These are phyloP conservation scores for Brassica carinata DNA, from an alignment of 345 rosid species.

Conservation along the genomic window DNA sequence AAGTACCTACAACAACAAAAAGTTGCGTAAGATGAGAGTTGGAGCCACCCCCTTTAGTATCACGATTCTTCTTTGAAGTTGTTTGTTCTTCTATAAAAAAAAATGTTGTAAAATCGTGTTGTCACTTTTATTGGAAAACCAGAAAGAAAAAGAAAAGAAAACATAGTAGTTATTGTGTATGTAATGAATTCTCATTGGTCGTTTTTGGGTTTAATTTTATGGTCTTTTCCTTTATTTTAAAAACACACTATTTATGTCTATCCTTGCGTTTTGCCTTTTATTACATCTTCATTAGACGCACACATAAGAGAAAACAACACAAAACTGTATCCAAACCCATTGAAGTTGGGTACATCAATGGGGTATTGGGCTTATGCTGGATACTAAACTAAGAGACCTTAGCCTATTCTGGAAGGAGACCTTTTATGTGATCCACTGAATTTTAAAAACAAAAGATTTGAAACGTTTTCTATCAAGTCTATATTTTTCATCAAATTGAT, in stretches of 20 bases:
- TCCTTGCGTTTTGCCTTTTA: neutral
- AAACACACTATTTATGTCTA: no score
- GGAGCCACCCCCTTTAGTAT: slow-evolving; percentile 44
- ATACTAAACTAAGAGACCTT: neutral
- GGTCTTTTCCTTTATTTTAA: neutral
- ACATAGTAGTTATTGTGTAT: slow-evolving; percentile 27
- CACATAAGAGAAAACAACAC: neutral
- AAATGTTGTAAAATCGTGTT: slow-evolving; percentile 52
- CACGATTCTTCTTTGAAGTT: slow-evolving; percentile 41
- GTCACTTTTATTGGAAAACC: slow-evolving; percentile 43
- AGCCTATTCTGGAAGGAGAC: neutral
- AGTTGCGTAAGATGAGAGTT: slow-evolving; percentile 46
- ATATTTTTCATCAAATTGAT: neutral
- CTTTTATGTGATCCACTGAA: neutral
- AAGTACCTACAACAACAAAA: slow-evolving; percentile 22
- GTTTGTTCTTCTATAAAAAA: slow-evolving; percentile 31
- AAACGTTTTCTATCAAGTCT: neutral
- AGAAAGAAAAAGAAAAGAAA: slow-evolving; percentile 32
- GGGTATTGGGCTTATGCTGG: neutral
- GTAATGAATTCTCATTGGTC: slow-evolving; percentile 4
- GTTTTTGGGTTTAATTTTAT: slow-evolving; percentile 8
- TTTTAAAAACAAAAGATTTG: neutral
- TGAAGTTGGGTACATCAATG: neutral
- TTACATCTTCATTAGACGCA: neutral
- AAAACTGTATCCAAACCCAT: neutral